These are phyloP conservation scores for Sarocladium kiliense DNA, from an alignment of 2,329 filamentous ascomycete species.

Conservation along the genomic window DNA sequence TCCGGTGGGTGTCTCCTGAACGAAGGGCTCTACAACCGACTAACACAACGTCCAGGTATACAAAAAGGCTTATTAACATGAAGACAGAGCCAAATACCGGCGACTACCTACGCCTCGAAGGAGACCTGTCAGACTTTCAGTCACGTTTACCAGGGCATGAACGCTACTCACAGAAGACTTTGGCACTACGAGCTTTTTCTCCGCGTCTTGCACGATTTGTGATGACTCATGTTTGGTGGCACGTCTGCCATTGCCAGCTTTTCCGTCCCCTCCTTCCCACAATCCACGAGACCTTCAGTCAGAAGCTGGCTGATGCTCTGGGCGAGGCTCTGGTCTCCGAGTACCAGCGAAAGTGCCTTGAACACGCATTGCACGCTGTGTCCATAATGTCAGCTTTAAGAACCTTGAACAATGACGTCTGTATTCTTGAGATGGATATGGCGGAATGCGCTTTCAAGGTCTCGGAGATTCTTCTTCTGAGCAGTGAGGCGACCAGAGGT, in stretches of 20 bases:
- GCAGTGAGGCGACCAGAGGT: not conserved
- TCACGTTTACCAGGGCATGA: constrained; percentile 3
- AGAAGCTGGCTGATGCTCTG: not conserved
- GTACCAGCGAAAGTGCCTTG: constrained; percentile 6
- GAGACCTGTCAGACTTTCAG: constrained; percentile 2
- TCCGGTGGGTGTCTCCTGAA: not conserved
- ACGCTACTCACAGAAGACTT: constrained; percentile 3
- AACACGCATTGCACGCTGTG: not conserved
- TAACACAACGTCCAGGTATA: not conserved
- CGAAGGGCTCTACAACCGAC: not conserved
- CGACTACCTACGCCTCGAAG: constrained; percentile 1
- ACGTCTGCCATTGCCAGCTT: constrained; percentile 4
- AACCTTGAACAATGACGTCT: not conserved
- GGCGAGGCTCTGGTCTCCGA: not conserved
- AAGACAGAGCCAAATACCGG: not conserved
- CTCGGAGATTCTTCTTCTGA: constrained; percentile 1
- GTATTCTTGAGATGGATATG: constrained; percentile 9
- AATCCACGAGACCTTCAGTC: not conserved
- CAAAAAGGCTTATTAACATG: not conserved
- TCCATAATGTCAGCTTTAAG: not conserved
- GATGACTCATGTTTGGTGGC: constrained; percentile 10
- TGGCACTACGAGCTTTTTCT: constrained; percentile 5
- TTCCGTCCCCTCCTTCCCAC: not conserved
- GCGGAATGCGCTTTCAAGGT: constrained; percentile 7
- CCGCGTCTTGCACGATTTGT: constrained; percentile 6